These are phyloP conservation scores for Aspergillus viridinutans DNA, from an alignment of 2,329 filamentous ascomycete genomes.

Conservation along the genomic window DNA sequence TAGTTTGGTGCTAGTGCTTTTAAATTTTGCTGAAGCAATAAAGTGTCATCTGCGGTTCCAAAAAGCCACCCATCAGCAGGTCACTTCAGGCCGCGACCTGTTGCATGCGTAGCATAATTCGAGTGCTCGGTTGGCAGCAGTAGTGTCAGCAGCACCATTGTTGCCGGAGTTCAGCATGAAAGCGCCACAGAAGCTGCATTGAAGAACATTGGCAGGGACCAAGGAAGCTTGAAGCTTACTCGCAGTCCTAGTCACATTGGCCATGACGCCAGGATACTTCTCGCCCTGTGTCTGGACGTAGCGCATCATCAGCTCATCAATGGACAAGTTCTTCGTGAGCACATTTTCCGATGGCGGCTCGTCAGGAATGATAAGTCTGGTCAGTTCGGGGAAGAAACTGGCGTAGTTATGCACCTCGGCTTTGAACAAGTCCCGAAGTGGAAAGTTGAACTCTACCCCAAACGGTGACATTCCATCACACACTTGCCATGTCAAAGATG, in stretches of 20 bases:
- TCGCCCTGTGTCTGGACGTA: slow-evolving; percentile 85
- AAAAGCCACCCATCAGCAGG: slow-evolving; percentile 12
- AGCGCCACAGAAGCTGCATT: slow-evolving; percentile 67
- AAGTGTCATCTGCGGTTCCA: background rate
- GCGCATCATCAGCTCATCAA: slow-evolving; percentile 82
- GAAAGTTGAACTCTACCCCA: slow-evolving; percentile 66
- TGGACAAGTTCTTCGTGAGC: slow-evolving; percentile 62
- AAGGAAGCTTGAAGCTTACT: slow-evolving; percentile 62
- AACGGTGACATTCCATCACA: slow-evolving; percentile 66
- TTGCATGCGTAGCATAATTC: slow-evolving; percentile 43
- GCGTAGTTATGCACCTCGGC: slow-evolving; percentile 72
- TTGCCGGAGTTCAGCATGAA: slow-evolving; percentile 61
- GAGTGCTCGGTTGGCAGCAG: slow-evolving; percentile 51
- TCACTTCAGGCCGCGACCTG: slow-evolving; percentile 34
- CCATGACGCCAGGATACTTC: slow-evolving; percentile 84
- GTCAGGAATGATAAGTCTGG: slow-evolving; percentile 44
- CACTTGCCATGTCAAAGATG: slow-evolving; percentile 74
- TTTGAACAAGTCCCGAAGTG: slow-evolving; percentile 77
- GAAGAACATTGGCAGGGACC: slow-evolving; percentile 25
- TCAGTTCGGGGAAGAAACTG: slow-evolving; percentile 49
- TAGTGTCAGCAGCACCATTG: slow-evolving; percentile 28
- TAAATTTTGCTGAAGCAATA: background rate
- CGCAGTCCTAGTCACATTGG: slow-evolving; percentile 92
- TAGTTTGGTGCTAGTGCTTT: background rate
- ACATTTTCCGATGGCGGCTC: slow-evolving; percentile 32